A percentile compares a stretch with the other conserved stretches of the same genome.
These are phyloP conservation scores for Suillus sp. DNA, from an alignment of 768 basidiomycete genomes.

Conservation along the genomic window DNA sequence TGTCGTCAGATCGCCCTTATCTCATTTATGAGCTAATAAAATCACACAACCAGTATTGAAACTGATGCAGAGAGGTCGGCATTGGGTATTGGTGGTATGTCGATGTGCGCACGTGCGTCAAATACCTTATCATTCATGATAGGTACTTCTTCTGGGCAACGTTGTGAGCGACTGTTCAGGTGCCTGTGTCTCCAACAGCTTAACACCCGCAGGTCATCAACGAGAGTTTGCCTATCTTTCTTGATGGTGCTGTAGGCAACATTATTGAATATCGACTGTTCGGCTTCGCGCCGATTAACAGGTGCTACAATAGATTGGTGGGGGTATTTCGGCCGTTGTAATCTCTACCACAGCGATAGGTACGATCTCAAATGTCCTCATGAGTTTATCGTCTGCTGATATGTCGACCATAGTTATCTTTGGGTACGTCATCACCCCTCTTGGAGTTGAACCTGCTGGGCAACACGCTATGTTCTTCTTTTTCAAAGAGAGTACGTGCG, in stretches of 20 bases:
- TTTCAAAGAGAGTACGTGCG: constrained; percentile 39
- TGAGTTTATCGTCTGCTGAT: constrained; percentile 11
- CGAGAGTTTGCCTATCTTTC: constrained; percentile 81
- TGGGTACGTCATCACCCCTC: constrained; percentile 51
- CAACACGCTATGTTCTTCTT: neutral
- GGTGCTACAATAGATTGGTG: constrained; percentile 47
- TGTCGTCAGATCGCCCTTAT: neutral
- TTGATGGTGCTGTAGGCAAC: constrained; percentile 62
- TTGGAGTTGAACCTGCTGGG: neutral
- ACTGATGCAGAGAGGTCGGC: constrained; percentile 66
- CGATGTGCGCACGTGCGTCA: neutral
- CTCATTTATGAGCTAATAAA: constrained; percentile 5
- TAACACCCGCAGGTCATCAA: constrained; percentile 64
- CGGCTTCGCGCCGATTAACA: constrained; percentile 9
- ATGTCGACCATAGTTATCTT: constrained; percentile 63
- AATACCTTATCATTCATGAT: constrained; percentile 11
- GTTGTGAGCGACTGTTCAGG: constrained; percentile 54
- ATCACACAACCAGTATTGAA: constrained; percentile 44
- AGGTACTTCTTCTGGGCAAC: constrained; percentile 88
- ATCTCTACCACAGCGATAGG: constrained; percentile 68
- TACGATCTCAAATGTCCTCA: constrained; percentile 31
- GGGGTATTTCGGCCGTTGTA: constrained; percentile 72
- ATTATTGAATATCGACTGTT: neutral
- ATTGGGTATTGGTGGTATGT: constrained; percentile 91
- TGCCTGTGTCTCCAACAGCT: neutral